Conservation (phyloP, 176 grass and related monocot genomes). For the Chrysopogon serrulatus region DNA sequence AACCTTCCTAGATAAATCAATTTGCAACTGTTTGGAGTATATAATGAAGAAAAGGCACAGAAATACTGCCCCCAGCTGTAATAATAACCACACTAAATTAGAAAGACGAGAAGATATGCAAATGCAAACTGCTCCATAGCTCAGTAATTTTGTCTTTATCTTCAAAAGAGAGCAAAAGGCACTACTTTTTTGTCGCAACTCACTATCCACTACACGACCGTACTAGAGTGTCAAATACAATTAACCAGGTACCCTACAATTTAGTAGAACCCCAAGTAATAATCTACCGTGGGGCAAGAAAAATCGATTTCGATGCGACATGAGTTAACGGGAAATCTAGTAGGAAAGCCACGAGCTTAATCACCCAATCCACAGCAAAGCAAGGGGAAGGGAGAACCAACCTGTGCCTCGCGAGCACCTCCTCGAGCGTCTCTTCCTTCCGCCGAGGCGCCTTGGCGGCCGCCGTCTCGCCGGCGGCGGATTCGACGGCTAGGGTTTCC, state of each 20-base stretch:
- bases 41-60: neutral
- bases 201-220: neutral
- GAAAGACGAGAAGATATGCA: neutral
- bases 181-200: neutral
- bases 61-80: neutral
- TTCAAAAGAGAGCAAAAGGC: neutral
- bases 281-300: neutral
- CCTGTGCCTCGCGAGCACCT: slow-evolving; percentile 78
- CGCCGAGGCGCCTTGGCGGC: neutral
- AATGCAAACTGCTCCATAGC: neutral
- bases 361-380: slow-evolving; percentile 10
- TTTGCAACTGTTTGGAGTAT: neutral
- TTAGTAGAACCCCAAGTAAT: neutral
- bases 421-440: slow-evolving; percentile 52
- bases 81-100: neutral
- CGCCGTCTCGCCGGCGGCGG: neutral
- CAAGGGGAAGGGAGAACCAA: neutral
- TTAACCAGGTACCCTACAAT: neutral
- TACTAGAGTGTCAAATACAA: neutral
- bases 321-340: neutral
- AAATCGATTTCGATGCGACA: neutral
- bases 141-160: neutral
- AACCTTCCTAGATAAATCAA: neutral
- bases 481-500: slow-evolving; percentile 45
- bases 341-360: neutral